Percentiles rank a stretch among this genome's conserved stretches.
Evolutionary conservation across 2,329 filamentous ascomycete genomes (phyloP).

Genomic region (Ascochyta viciae-villosae): DNA sequence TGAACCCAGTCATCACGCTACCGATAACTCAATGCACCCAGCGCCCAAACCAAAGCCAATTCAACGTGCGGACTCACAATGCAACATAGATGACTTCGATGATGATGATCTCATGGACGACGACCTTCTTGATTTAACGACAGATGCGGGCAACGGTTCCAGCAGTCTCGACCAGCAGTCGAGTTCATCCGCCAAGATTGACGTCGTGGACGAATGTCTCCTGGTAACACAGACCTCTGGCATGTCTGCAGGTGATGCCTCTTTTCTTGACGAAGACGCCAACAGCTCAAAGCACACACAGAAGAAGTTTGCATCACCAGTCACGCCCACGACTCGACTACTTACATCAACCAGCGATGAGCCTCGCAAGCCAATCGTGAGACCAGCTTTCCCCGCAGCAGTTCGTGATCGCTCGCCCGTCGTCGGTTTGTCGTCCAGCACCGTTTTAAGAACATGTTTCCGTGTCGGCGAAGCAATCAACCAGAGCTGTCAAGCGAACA

Average conservation of each 20-base stretch:
- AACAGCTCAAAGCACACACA: not conserved
- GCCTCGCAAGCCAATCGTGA: conserved; percentile 54
- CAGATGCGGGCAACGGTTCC: conserved; percentile 1
- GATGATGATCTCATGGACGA: conserved; percentile 35
- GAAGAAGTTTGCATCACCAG: conserved; percentile 33
- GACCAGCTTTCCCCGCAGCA: conserved; percentile 59
- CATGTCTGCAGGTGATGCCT: not conserved
- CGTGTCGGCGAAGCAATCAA: conserved; percentile 67
- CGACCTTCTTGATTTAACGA: conserved; percentile 29
- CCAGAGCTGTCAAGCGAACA: conserved; percentile 54
- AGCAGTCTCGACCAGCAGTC: not conserved
- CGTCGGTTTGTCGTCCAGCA: conserved; percentile 58
- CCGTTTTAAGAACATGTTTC: conserved; percentile 66
- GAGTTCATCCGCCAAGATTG: conserved; percentile 6
- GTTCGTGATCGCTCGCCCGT: conserved; percentile 62
- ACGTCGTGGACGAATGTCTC: not conserved
- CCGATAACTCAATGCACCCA: not conserved
- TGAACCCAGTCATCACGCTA: not conserved
- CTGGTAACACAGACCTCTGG: not conserved
- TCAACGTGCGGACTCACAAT: not conserved
- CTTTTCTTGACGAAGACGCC: not conserved
- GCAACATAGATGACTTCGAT: conserved; percentile 25
- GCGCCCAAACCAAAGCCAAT: not conserved
- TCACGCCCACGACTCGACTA: conserved; percentile 29
- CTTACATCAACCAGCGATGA: conserved; percentile 18